A percentile compares a stretch with the other conserved stretches of the same genome.
These are phyloP conservation scores for Fusarium nematophilum DNA, from an alignment of 2,329 filamentous ascomycete genomes.

Conservation along the genomic window DNA sequence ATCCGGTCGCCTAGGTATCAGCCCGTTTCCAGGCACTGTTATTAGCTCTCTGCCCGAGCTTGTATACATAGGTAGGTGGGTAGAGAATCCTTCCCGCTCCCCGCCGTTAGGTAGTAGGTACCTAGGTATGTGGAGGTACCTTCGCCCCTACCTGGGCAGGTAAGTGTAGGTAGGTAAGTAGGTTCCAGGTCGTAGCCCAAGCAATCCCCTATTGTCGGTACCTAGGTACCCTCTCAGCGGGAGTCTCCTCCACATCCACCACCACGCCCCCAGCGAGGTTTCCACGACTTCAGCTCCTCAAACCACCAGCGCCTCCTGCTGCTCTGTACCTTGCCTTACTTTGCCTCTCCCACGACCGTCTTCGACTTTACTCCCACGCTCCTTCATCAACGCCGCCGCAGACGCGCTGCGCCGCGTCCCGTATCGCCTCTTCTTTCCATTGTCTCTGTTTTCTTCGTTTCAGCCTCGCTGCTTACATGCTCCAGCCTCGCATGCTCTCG, in stretches of 20 bases:
- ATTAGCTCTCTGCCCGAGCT: conserved; percentile 25
- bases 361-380: conserved; percentile 46
- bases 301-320: conserved; percentile 41
- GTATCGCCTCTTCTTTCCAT: conserved; percentile 34
- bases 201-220: conserved; percentile 36
- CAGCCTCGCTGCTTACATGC: conserved; percentile 37
- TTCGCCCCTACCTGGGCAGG: no score
- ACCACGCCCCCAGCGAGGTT: conserved; percentile 27
- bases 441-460: conserved; percentile 32
- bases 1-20: conserved; percentile 18
- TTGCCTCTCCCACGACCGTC: conserved; percentile 43
- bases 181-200: no score
- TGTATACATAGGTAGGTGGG: background rate
- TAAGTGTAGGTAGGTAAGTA: no score
- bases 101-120: conserved; percentile 19
- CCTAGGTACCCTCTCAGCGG: conserved; percentile 23
- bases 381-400: conserved; percentile 41
- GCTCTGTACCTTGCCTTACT: conserved; percentile 39
- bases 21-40: conserved; percentile 15
- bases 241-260: conserved; percentile 21
- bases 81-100: conserved; percentile 15
- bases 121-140: conserved; percentile 25
- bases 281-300: conserved; percentile 40
- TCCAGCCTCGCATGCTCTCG: conserved; percentile 37
- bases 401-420: conserved; percentile 43